Percentiles rank a stretch among this genome's conserved stretches.
Evolutionary conservation across 345 rosid genomes (phyloP).

Genomic region (Aurinia saxatilis): DNA sequence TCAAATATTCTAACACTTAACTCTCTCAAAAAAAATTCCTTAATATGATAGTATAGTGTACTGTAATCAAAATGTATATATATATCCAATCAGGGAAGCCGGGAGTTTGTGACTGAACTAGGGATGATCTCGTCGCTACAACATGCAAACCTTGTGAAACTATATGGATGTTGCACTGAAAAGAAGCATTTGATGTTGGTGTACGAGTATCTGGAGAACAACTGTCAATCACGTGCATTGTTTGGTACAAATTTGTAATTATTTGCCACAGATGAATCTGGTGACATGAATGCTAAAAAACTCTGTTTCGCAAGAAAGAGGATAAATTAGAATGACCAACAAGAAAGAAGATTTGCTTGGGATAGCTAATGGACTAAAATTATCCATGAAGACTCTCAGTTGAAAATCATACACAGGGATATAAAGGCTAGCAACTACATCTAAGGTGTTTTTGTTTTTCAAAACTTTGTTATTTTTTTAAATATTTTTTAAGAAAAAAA

Average conservation of each 20-base stretch:
- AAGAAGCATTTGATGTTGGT: conserved; percentile 60
- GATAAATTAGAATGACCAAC: conserved; percentile 61
- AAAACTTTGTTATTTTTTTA: no score
- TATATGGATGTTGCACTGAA: conserved; percentile 73
- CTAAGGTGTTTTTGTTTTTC: no score
- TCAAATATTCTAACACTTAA: no score
- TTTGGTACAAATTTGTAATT: conserved; percentile 38
- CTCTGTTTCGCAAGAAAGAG: conserved; percentile 39
- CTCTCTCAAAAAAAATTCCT: no score
- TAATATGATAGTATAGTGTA: no score
- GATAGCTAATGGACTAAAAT: conserved; percentile 69
- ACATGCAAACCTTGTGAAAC: conserved; percentile 73
- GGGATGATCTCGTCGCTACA: conserved; percentile 73
- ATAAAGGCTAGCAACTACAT: no score
- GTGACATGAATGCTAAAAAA: background rate
- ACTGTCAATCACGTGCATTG: conserved; percentile 55
- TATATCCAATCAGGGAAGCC: conserved; percentile 74
- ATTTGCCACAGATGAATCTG: background rate
- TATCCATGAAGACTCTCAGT: conserved; percentile 78
- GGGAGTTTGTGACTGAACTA: conserved; percentile 66
- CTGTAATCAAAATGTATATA: no score
- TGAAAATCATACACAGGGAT: no score
- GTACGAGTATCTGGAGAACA: conserved; percentile 72
- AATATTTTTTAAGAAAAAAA: no score
- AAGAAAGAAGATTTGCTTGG: conserved; percentile 59